These are phyloP conservation scores for Hyphodiscus sp. DNA, from an alignment of 2,329 filamentous ascomycete genomes.

Conservation along the genomic window DNA sequence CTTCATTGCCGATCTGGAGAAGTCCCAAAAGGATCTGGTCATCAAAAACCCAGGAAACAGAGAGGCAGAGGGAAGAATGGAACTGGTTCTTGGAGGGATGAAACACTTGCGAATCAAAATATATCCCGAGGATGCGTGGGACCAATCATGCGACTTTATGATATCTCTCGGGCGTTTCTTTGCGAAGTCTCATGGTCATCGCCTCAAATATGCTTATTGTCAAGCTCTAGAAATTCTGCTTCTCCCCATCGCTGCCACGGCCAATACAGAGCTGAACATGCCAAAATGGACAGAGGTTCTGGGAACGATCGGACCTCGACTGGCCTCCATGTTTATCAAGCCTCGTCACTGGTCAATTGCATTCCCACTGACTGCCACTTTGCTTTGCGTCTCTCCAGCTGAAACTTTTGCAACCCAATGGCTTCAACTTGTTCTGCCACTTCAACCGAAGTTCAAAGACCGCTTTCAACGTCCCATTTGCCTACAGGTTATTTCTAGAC, in stretches of 20 bases:
- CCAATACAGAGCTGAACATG: slow-evolving; percentile 68
- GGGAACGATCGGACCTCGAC: slow-evolving; percentile 66
- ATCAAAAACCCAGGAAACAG: slow-evolving; percentile 61
- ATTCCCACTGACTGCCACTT: slow-evolving; percentile 79
- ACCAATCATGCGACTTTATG: slow-evolving; percentile 84
- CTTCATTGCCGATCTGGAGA: slow-evolving; percentile 75
- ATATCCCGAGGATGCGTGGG: slow-evolving; percentile 69
- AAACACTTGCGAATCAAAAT: slow-evolving; percentile 76
- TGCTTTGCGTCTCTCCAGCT: slow-evolving; percentile 80
- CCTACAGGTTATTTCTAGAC: slow-evolving; percentile 79
- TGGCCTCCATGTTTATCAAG: slow-evolving; percentile 82
- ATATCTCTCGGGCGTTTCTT: slow-evolving; percentile 76
- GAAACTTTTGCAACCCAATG: slow-evolving; percentile 83
- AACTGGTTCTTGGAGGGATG: slow-evolving; percentile 86
- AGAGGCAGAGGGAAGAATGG: slow-evolving; percentile 74
- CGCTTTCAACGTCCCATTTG: slow-evolving; percentile 70
- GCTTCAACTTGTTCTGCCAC: slow-evolving; percentile 70
- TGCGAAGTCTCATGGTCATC: slow-evolving; percentile 75
- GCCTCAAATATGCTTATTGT: slow-evolving; percentile 91
- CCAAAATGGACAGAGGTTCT: slow-evolving; percentile 86
- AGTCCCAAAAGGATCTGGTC: slow-evolving; percentile 67
- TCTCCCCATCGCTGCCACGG: slow-evolving; percentile 77
- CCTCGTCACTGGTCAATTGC: slow-evolving; percentile 86
- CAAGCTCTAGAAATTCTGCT: slow-evolving; percentile 83
- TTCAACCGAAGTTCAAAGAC: slow-evolving; percentile 81